These are phyloP conservation scores for Eucalyptus viminalis DNA, from an alignment of 345 rosid genomes.

Conservation along the genomic window DNA sequence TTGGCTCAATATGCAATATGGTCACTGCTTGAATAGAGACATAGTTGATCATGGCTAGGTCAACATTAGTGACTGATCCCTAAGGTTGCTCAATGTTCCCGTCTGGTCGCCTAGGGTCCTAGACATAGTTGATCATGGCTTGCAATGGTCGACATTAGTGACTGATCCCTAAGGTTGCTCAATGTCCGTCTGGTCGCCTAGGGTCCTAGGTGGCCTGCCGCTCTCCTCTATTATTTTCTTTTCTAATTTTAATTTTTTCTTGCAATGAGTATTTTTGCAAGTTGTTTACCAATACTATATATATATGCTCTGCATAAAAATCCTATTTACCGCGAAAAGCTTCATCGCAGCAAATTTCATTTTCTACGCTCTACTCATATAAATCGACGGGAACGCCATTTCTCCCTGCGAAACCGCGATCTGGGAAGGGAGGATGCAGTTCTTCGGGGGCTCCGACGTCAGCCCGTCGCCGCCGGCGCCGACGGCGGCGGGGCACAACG, in stretches of 20 bases:
- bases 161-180: fast-evolving
- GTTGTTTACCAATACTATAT: too few species aligned
- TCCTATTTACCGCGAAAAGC: too few species aligned
- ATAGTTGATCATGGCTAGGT: too few species aligned
- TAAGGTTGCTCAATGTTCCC: fast-evolving
- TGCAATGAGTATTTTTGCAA: background rate
- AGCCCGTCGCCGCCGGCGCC: slow-evolving; percentile 81
- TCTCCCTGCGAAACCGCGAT: background rate
- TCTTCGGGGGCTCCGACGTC: slow-evolving; percentile 87
- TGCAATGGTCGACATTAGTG: too few species aligned
- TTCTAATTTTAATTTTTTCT: too few species aligned
- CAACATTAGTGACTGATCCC: too few species aligned
- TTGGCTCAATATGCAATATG: too few species aligned
- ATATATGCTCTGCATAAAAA: background rate
- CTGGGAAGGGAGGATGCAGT: slow-evolving; percentile 47
- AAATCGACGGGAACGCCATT: background rate
- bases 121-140: background rate
- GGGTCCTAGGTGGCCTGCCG: background rate
- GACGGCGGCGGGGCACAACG: slow-evolving; percentile 69
- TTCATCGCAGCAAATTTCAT: background rate
- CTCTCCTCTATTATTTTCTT: background rate
- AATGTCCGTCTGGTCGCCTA: fast-evolving
- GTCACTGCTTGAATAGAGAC: too few species aligned
- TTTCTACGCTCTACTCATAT: background rate
- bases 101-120: background rate